These are phyloP conservation scores for Phytophthora kernoviae DNA, from an alignment of 352 stramenopile genomes.

Conservation along the genomic window DNA sequence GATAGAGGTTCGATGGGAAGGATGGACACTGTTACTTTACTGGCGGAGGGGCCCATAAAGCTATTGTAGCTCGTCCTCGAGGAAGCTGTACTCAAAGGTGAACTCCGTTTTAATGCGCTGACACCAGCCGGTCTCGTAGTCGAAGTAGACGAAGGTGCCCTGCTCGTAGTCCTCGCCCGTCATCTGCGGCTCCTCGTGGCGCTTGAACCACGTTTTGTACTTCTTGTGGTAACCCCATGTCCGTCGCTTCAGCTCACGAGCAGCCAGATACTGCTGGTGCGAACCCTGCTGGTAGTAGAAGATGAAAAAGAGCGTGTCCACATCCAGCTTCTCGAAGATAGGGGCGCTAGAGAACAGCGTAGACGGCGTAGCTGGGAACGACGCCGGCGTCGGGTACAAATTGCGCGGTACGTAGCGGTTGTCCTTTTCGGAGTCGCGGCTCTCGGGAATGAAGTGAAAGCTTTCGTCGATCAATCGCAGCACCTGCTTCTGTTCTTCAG, in stretches of 20 bases:
- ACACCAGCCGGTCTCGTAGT: slow-evolving; percentile 99
- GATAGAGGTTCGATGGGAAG: slow-evolving; percentile 2
- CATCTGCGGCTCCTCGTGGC: slow-evolving; percentile 95
- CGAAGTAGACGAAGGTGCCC: slow-evolving; percentile 99
- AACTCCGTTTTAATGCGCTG: slow-evolving; percentile 99
- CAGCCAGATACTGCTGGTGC: slow-evolving; percentile 99
- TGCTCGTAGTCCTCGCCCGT: slow-evolving; percentile 99
- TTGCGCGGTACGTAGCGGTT: slow-evolving; percentile 95
- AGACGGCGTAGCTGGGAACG: slow-evolving; percentile 90
- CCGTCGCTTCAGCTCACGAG: slow-evolving; percentile 97
- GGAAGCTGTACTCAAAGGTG: slow-evolving; percentile 98
- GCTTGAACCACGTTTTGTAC: slow-evolving; percentile 99
- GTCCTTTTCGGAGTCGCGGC: slow-evolving; percentile 89
- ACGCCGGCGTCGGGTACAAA: slow-evolving; percentile 91
- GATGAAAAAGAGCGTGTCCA: slow-evolving; percentile 99
- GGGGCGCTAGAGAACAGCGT: slow-evolving; percentile 93
- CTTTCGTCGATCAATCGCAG: slow-evolving; percentile 86
- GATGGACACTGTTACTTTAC: slow-evolving; percentile 41
- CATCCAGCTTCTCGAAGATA: slow-evolving; percentile 98
- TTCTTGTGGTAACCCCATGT: slow-evolving; percentile 99
- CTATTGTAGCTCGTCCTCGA: slow-evolving; percentile 92
- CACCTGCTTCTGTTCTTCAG: slow-evolving; percentile 82
- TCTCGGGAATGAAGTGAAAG: slow-evolving; percentile 92
- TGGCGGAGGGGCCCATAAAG: slow-evolving; percentile 13
- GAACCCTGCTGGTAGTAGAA: slow-evolving; percentile 99